A percentile compares a stretch with the other conserved stretches of the same genome.
phyloP scores from a whole-genome alignment of 331 rosid genomes.

The Pyracantha coccinea region DNA sequence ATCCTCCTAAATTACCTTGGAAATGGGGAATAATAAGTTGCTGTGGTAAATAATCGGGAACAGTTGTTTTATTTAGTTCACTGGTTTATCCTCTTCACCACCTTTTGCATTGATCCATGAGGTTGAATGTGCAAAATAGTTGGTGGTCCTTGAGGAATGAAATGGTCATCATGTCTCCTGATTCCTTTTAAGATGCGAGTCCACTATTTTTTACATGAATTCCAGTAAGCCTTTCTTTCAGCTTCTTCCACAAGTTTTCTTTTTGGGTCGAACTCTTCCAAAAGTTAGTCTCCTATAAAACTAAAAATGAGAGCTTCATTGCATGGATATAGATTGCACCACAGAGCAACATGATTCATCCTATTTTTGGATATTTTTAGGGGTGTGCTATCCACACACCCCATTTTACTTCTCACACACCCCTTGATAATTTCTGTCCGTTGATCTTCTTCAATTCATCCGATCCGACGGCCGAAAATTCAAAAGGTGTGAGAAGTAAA shows the following conservation, averaged over 20 bases:
- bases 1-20: background rate
- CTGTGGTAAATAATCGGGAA: too few species aligned
- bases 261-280: background rate
- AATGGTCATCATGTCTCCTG: background rate
- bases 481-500: too few species aligned
- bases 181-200: background rate
- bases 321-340: background rate
- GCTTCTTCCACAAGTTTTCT: background rate
- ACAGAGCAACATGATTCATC: background rate
- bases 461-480: too few species aligned
- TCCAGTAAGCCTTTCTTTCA: background rate
- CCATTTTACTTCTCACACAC: too few species aligned
- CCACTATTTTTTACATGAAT: slow-evolving; percentile 10
- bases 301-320: background rate
- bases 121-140: background rate
- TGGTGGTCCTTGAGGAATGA: background rate
- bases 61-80: background rate
- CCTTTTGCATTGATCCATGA: background rate
- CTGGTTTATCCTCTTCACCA: background rate
- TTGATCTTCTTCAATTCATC: too few species aligned
- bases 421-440: too few species aligned
- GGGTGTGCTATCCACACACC: too few species aligned
- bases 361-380: background rate
- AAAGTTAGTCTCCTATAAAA: background rate
- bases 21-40: background rate